Evolutionary conservation across 2,329 filamentous ascomycete genomes (phyloP).

Genomic region (Colletotrichum lindemuthianum): DNA sequence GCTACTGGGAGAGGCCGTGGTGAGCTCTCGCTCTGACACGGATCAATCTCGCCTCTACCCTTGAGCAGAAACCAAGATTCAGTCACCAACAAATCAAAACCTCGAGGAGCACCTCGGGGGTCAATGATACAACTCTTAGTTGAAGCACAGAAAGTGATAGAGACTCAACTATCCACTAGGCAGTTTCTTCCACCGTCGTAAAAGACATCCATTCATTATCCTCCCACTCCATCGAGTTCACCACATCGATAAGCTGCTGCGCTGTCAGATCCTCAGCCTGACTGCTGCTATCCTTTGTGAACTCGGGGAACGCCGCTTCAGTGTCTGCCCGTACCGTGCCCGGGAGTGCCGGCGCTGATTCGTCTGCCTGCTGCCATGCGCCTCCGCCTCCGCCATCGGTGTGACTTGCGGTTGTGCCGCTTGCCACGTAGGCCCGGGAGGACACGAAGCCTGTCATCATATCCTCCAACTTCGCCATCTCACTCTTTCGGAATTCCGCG

Average conservation of each 20-base stretch:
- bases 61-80: too few species aligned
- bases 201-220: conserved; percentile 32
- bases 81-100: too few species aligned
- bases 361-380: conserved; percentile 6
- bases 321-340: neutral
- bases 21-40: too few species aligned
- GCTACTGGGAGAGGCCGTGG: too few species aligned
- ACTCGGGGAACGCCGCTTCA: neutral
- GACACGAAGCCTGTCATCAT: conserved; percentile 42
- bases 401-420: neutral
- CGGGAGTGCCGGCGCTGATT: neutral
- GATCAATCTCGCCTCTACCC: too few species aligned
- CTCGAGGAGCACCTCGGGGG: too few species aligned
- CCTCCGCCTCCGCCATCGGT: neutral
- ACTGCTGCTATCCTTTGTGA: conserved; percentile 17
- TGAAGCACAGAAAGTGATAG: too few species aligned
- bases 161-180: neutral
- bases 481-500: conserved; percentile 54
- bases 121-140: too few species aligned
- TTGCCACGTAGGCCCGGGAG: neutral
- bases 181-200: conserved; percentile 13
- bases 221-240: conserved; percentile 29
- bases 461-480: conserved; percentile 56
- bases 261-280: conserved; percentile 29
- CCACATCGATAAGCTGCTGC: conserved; percentile 31